Base-by-base conservation (phyloP, 2,329 filamentous ascomycete genomes). In the Fusarium foetens region DNA sequence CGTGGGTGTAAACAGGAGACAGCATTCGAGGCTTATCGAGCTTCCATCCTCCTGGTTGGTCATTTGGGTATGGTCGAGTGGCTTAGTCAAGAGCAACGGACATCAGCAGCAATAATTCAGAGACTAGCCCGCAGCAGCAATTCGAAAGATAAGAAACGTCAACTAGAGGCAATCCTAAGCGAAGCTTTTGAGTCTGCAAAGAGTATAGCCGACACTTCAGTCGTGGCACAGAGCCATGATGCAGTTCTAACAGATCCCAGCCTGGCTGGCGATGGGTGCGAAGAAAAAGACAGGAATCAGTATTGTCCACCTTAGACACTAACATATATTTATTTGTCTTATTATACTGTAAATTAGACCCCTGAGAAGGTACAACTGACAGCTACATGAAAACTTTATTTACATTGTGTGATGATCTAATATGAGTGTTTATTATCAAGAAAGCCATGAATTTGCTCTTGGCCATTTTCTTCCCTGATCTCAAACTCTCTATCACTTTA, bases 51-150 rank as follows among this genome's bases (percentile, higher is more conserved):
- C 33, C 66, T 80, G 9, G 67, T 82, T 23, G 79, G 78, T 10
- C 73, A 76, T 19, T 72, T 82, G 13, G 80, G 80, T 12, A 79
- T 79, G 10, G 63, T 74, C 13, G 68, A 78, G 41, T 80, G 76
- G 31, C 66, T 82, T 19, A 76, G 76, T 75, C 78, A 77, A 51
- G 80, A 81, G 70, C 77, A 77, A 75, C 76, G 63, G 35, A 55
- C 63, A 25, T 71, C 71, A 17, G 25, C 62, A 58, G 13, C 36
- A 43, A 61, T 61, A 23, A 52, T 66, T 36, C 39, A 68, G 25
- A 17, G 36, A 16, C 36, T 58, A 38, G 25, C 38, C 27, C 36
- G 35, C 59, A 63, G 51, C 23, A 35, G 41, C 29, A 49, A 43
- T 25, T 46, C 43, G 23, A 38, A 31, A 45, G 36, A 52, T 35